Evolutionary conservation across 352 stramenopile species (phyloP), one percentile per base, ranked within the genome.

Genomic region (Plasmopara halstedii): DNA sequence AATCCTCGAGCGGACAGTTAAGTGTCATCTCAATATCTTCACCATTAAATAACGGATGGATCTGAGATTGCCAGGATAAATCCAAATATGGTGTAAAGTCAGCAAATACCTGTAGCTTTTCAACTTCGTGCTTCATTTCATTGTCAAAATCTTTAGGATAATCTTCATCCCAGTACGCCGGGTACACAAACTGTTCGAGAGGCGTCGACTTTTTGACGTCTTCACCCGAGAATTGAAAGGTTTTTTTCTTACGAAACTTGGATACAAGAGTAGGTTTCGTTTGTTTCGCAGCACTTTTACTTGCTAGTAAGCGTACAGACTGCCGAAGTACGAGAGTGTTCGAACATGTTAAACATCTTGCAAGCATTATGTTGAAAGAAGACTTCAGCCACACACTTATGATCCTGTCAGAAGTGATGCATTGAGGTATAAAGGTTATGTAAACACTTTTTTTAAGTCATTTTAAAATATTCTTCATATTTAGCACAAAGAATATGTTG

Each of bases 81-180:
- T 90, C 79, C 52, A 90, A 64, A 42, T 75, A 71, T 38, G 70
- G 62, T 32, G 76, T 83, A 36, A 90, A 85, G 58, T 90, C 79
- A 17, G 70, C 50, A 52, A 90, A 90, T 34, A 90, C 74, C 64
- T 88, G 64, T 39, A 90, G 63, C 60, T 88, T 90, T 54, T 90
- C 75, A 44, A 90, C 75, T 47, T 90, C 79, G 66, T 90, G 79
- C 70, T 90, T 90, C 79, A 90, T 90, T 18, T 53, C 58, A 40
- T 88, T 64, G 48, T 84, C 73, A 55, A 90, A 90, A 34, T 67
- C 64, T 29, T 39, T 46, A 0, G 79, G 79, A 39, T 84, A 90
- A 58, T 90, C 79, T 21, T 81, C 65, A 48, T 70, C 57, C 73
- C 73, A 90, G 62, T 87, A 90, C 37, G 72, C 67, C 2, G 79